Conservation (phyloP, 441 rosid genomes). For the Eruca vesicaria region DNA sequence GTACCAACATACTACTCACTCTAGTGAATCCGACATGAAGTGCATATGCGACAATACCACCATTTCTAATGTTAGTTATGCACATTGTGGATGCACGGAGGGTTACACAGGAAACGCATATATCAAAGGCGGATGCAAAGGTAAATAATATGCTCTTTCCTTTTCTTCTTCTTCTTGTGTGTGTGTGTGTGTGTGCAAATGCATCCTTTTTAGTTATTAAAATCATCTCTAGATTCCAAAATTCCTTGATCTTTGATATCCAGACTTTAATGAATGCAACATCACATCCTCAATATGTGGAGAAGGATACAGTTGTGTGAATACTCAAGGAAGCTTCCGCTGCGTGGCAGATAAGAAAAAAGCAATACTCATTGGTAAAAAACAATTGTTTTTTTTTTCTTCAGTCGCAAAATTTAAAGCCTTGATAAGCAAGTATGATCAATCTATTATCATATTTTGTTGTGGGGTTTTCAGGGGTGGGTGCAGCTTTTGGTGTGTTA, state of each 20-base stretch:
- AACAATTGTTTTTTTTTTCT: background rate
- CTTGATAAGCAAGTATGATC: no score
- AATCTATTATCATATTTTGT: no score
- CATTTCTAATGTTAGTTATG: background rate
- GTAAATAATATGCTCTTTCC: conserved; percentile 6
- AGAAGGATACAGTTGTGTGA: background rate
- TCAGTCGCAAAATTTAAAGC: background rate
- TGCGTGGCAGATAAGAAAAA: background rate
- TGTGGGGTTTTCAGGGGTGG: no score
- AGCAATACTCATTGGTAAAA: conserved; percentile 20
- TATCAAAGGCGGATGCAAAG: conserved; percentile 18
- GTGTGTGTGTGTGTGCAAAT: background rate
- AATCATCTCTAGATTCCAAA: background rate
- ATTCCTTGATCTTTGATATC: background rate
- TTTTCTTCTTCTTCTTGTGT: background rate
- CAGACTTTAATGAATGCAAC: background rate
- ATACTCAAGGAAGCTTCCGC: background rate
- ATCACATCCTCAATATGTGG: background rate
- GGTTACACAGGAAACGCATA: conserved; percentile 38
- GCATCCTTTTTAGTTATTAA: background rate
- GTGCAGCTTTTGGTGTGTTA: conserved; percentile 15
- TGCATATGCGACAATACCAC: background rate
- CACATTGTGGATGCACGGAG: background rate
- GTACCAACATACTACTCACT: background rate
- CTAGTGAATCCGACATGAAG: no score